Evolutionary conservation across 139 green algal species (phyloP), one percentile per base, ranked within the genome.

Genomic region (Chlamydomonas sp.): DNA sequence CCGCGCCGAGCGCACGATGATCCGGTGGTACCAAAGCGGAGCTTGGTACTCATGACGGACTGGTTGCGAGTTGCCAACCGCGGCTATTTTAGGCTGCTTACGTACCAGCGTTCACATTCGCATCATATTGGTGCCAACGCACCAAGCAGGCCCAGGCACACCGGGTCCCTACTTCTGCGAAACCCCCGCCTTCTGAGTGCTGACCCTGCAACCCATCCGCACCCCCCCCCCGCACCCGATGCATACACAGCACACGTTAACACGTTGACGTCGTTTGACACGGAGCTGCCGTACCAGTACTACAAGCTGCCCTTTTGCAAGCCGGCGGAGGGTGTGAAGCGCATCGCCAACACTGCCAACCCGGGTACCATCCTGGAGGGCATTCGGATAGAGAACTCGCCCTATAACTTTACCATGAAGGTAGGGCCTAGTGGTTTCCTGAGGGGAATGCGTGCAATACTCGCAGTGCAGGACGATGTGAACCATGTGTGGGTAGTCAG

Each of bases 281-380:
- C 97, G 73, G 96, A 99, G 84, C 90, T 99, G 77, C 97, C 97
- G 0, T 99, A 93, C 88, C 92, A 97, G 17, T 99, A 99, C 89
- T 99, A 99, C 91, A 93, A 90, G 9, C 89, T 99, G 88, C 97
- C 97, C 0, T 99, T 99, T 85, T 99, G 97, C 94, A 94, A 95
- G 80, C 97, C 97, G 3, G 49, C 83, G 2, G 96, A 96, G 86
- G 97, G 96, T 9, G 90, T 98, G 5, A 87, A 96, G 57, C 93
- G 90, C 57, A 90, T 95, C 8, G 79, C 93, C 5, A 93, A 90
- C 85, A 93, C 91, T 63, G 95, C 98, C 66, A 99, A 99, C 90
- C 94, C 97, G 18, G 97, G 97, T 66, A 99, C 98, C 14, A 94
- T 99, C 15, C 83, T 99, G 61, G 92, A 96, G 85, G 97, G 97